Conservation (phyloP, 2,329 filamentous ascomycete species). For the Xylariaceae sp. region DNA sequence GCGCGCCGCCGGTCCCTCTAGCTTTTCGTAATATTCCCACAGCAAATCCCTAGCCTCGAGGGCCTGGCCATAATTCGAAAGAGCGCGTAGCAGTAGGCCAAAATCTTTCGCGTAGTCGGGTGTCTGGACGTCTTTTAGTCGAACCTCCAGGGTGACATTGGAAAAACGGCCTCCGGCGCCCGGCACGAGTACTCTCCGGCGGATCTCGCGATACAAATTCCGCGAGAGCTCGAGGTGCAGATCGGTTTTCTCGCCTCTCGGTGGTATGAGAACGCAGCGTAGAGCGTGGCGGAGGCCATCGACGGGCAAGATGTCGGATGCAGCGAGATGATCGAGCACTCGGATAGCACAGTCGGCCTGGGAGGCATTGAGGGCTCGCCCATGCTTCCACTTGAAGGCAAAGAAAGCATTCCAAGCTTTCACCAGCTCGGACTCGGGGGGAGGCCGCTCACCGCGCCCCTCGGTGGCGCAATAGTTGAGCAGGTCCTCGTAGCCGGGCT, state of each 20-base stretch:
- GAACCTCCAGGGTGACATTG: slow-evolving; percentile 6
- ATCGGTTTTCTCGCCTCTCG: slow-evolving; percentile 32
- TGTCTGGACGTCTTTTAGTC: slow-evolving; percentile 1
- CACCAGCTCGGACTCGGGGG: slow-evolving; percentile 53
- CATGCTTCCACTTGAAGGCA: slow-evolving; percentile 39
- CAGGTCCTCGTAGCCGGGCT: slow-evolving; percentile 65
- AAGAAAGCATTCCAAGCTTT: slow-evolving; percentile 61
- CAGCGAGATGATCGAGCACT: slow-evolving; percentile 54
- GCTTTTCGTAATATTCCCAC: slow-evolving; percentile 9
- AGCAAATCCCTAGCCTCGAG: slow-evolving; percentile 22
- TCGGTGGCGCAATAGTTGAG: slow-evolving; percentile 59
- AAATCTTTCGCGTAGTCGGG: slow-evolving; percentile 16
- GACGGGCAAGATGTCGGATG: slow-evolving; percentile 19
- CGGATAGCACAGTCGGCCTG: slow-evolving; percentile 55
- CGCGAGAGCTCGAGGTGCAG: slow-evolving; percentile 42
- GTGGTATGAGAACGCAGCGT: slow-evolving; percentile 33
- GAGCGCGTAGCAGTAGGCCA: slow-evolving; percentile 13
- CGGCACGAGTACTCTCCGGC: slow-evolving; percentile 16
- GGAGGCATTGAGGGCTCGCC: slow-evolving; percentile 51
- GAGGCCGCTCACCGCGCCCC: slow-evolving; percentile 56
- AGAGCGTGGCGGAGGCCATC: slow-evolving; percentile 39
- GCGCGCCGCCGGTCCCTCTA: no score
- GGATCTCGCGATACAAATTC: slow-evolving; percentile 32
- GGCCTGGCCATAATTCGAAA: slow-evolving; percentile 23
- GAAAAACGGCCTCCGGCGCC: slow-evolving; percentile 4